Percentiles rank a stretch among this genome's conserved stretches.
phyloP scores from a whole-genome alignment of 441 rosid species.

The Brassica hybrid region DNA sequence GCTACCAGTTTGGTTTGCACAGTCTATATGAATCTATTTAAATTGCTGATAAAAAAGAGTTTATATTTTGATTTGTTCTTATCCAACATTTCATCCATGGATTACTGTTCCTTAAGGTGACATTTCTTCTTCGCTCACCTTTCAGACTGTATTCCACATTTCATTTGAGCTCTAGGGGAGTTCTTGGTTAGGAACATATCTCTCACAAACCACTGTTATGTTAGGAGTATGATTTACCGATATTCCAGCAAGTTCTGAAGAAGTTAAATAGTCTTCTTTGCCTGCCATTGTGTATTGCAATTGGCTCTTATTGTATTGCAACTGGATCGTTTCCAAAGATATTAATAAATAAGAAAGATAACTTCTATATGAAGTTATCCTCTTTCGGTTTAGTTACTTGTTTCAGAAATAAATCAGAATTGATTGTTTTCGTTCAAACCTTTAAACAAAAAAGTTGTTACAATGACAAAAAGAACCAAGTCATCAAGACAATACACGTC shows the following conservation, averaged over 20 bases:
- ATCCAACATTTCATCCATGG: not conserved
- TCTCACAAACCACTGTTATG: not conserved
- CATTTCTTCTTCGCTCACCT: not conserved
- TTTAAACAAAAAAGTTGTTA: not conserved
- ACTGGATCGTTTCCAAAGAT: not conserved
- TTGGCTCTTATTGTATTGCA: too few relatives aligned
- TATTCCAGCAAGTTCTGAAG: not conserved
- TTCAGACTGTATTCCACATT: not conserved
- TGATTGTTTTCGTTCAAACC: slow-evolving; percentile 16
- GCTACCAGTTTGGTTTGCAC: too few relatives aligned
- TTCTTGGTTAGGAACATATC: not conserved
- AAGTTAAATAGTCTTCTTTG: not conserved
- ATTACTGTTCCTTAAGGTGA: not conserved
- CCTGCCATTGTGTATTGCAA: not conserved
- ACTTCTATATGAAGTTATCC: slow-evolving; percentile 10
- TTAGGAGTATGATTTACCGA: not conserved
- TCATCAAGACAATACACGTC: slow-evolving; percentile 25
- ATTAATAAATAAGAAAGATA: not conserved
- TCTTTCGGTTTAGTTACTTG: not conserved
- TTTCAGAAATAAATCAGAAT: not conserved
- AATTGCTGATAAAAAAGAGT: too few relatives aligned
- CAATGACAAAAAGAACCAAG: slow-evolving; percentile 10
- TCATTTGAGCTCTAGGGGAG: not conserved
- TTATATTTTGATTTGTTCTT: not conserved
- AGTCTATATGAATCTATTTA: too few relatives aligned